Evolutionary conservation across 2,329 filamentous ascomycete genomes (phyloP), one percentile per base, ranked within the genome.

Genomic region (Paraphoma chrysanthemicola): DNA sequence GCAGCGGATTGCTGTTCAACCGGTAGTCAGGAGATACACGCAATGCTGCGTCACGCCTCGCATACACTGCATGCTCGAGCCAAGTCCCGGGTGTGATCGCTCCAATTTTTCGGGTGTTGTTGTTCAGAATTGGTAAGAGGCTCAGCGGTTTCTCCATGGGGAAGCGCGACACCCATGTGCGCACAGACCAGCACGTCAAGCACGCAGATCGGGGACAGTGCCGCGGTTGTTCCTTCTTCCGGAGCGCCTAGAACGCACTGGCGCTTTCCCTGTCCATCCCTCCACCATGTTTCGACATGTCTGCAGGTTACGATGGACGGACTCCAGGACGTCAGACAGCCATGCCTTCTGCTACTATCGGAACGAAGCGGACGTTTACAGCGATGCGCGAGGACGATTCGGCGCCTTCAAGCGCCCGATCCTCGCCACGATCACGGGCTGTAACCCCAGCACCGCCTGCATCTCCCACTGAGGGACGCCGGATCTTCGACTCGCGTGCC

Each of bases 401-500:
- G 45, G 30, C 54, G 18, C 59, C 51, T 56, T 42, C 57, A 51
- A 56, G 53, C 57, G 50, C 57, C 48, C 44, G 60, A 39, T 53
- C 58, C 56, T 54, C 51, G 16, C 51, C 51, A 17, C 44, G 51
- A 39, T 54, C 44, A 44, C 44, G 44, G 29, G 51, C 39, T 8
- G 45, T 54, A 16, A 69, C 64, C 53, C 68, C 70, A 28, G 68
- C 57, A 23, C 61, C 66, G 12, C 56, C 63, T 10, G 53, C 57
- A 18, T 49, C 60, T 30, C 62, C 60, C 30, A 45, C 44, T 39
- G 67, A 75, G 39, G 69, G 70, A 5, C 61, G 66, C 52, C 78
- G 66, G 41, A 70, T 73, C 14, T 90, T 90, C 66, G 77, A 81
- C 6, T 74, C 82, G 3, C 83, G 90, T 78, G 87, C 88, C 2